Percentiles rank a stretch among this genome's conserved stretches.
phyloP scores from a whole-genome alignment of 306 rosid genomes.

The Vachellia pachyceras region DNA sequence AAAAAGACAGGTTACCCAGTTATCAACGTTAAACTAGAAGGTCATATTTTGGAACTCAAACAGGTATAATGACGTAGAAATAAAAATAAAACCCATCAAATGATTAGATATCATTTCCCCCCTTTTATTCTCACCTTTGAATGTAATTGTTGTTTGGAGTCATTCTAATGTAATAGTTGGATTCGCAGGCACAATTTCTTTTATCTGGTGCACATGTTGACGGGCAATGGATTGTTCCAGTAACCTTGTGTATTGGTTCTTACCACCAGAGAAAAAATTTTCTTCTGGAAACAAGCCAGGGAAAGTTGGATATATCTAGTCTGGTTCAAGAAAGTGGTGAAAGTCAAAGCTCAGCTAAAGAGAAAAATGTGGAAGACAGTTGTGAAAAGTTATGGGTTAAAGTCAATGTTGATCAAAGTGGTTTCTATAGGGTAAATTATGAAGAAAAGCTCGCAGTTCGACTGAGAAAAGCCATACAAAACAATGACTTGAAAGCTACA shows the following conservation, averaged over 20 bases:
- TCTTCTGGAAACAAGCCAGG: slow-evolving; percentile 49
- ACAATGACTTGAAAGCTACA: slow-evolving; percentile 50
- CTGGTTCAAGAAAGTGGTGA: slow-evolving; percentile 36
- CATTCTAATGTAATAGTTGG: slow-evolving; percentile 31
- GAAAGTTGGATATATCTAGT: slow-evolving; percentile 55
- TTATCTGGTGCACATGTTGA: slow-evolving; percentile 52
- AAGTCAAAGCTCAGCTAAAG: slow-evolving; percentile 21
- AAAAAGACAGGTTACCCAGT: slow-evolving; percentile 72
- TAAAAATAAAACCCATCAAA: slow-evolving; percentile 7
- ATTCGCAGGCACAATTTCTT: slow-evolving; percentile 62
- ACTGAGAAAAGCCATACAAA: slow-evolving; percentile 56
- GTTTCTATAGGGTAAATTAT: slow-evolving; percentile 69
- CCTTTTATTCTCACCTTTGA: neutral
- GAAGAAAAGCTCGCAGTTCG: slow-evolving; percentile 59
- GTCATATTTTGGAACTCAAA: slow-evolving; percentile 52
- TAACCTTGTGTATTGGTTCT: slow-evolving; percentile 61
- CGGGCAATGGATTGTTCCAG: slow-evolving; percentile 63
- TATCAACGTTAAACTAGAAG: slow-evolving; percentile 51
- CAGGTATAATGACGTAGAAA: slow-evolving; percentile 51
- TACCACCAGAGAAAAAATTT: slow-evolving; percentile 48
- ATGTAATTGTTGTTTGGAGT: slow-evolving; percentile 1
- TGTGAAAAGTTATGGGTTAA: slow-evolving; percentile 58
- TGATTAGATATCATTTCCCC: neutral
- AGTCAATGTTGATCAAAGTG: slow-evolving; percentile 59
- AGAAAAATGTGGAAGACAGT: slow-evolving; percentile 30